phyloP scores from a whole-genome alignment of 2,329 filamentous ascomycete species.

The Aureobasidium namibiae region DNA sequence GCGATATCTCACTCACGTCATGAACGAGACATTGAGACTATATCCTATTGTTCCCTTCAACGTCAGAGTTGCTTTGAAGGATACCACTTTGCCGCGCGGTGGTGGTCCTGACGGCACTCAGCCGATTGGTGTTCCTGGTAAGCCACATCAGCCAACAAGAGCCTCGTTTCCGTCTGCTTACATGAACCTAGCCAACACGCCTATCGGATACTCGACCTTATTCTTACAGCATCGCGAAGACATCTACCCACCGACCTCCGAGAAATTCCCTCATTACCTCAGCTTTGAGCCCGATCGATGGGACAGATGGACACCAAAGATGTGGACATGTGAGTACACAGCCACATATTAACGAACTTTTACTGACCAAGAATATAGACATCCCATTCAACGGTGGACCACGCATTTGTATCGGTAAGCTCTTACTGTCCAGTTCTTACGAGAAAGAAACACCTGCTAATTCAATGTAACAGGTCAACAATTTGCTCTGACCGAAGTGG shows the following conservation, averaged over 20 bases:
- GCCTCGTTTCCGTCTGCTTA: background rate
- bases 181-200: constrained; percentile 29
- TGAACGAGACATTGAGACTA: constrained; percentile 38
- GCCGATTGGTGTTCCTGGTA: constrained; percentile 33
- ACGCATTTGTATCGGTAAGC: constrained; percentile 36
- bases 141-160: background rate
- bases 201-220: constrained; percentile 39
- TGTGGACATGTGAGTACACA: constrained; percentile 33
- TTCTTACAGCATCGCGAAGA: constrained; percentile 43
- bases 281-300: constrained; percentile 43
- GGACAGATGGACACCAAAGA: constrained; percentile 41
- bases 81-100: constrained; percentile 42
- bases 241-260: constrained; percentile 36
- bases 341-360: constrained; percentile 4
- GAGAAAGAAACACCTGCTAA: background rate
- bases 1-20: constrained; percentile 59
- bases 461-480: constrained; percentile 31
- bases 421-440: too few relatives aligned
- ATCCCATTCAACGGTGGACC: constrained; percentile 43
- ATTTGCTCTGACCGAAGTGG: constrained; percentile 44
- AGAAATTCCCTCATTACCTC: constrained; percentile 31
- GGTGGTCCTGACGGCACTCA: constrained; percentile 37
- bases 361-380: constrained; percentile 13
- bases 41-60: constrained; percentile 45
- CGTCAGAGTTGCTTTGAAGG: constrained; percentile 37